These are phyloP conservation scores for Davidsoniella neocaledoniae DNA, from an alignment of 2,329 filamentous ascomycete genomes.

Conservation along the genomic window DNA sequence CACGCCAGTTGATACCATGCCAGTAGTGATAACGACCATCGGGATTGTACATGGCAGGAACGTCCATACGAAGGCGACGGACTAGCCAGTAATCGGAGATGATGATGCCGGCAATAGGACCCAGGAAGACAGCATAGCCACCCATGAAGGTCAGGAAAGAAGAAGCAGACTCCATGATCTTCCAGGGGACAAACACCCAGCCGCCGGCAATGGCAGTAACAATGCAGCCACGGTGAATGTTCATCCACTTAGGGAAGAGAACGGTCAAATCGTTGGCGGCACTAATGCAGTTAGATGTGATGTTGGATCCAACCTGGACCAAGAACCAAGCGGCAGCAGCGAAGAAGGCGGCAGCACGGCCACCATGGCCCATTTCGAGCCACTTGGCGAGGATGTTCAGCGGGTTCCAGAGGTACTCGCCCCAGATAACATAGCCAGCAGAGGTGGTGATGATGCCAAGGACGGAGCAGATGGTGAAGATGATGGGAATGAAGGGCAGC, in stretches of 20 bases:
- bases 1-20: constrained; percentile 25
- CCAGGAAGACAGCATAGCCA: constrained; percentile 22
- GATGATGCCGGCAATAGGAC: constrained; percentile 26
- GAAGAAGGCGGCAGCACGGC: constrained; percentile 19
- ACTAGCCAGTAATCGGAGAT: constrained; percentile 25
- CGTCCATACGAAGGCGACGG: constrained; percentile 23
- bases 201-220: constrained; percentile 19
- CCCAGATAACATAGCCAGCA: constrained; percentile 27
- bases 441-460: constrained; percentile 32
- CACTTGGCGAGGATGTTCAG: constrained; percentile 28
- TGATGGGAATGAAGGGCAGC: constrained; percentile 29
- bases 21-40: constrained; percentile 27
- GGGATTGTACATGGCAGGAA: constrained; percentile 25
- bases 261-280: constrained; percentile 19
- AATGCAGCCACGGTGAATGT: constrained; percentile 19
- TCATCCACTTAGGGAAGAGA: constrained; percentile 19
- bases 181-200: constrained; percentile 22
- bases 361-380: constrained; percentile 17
- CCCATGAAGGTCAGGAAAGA: constrained; percentile 20
- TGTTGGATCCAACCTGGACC: constrained; percentile 18
- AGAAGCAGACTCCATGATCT: constrained; percentile 19
- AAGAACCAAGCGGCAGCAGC: constrained; percentile 17
- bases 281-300: constrained; percentile 18
- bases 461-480: constrained; percentile 28
- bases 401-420: constrained; percentile 31